Base-by-base conservation (phyloP, 1,139 yeast species). In the Meyerozyma guilliermondii region DNA sequence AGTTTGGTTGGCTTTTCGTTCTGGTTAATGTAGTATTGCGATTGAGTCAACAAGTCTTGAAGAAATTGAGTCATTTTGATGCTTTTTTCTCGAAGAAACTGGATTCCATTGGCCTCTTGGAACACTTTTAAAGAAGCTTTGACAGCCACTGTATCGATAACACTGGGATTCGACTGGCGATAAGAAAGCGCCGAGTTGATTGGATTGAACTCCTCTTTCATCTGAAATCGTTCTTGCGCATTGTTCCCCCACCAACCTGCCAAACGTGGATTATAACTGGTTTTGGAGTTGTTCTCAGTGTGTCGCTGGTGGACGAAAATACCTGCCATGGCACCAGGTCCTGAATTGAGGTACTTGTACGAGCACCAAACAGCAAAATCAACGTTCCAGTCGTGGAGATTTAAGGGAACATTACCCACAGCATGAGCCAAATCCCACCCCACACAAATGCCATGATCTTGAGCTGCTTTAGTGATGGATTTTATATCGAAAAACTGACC, bases 241-340 rank as follows among this genome's bases (percentile, higher is more conserved):
- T 85, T 80, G 57, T 87, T 89, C 0, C 97, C 97, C 97, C 98
- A 91, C 98, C 98, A 91, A 1, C 98, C 98, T 0, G 96, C 95
- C 43, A 87, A 68, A 49, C 97, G 70, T 1, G 95, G 85, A 30
- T 76, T 56, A 41, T 69, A 69, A 36, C 63, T 62, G 13, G 57
- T 49, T 22, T 54, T 56, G 41, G 64, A 53, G 55, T 56, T 66
- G 50, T 58, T 53, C 38, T 54, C 55, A n/a, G 78, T 71, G 56
- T 65, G 68, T 41, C 55, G 62, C 50, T 79, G 82, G 59, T 88
- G 80, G 23, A 89, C 83, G 55, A 79, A 89, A 22, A 87, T 74
- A 0, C 95, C 95, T 2, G 88, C 95, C 52, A 88, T 86, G 5
- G 83, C 89, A 35, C 97, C 98, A 0, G 97, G 97, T 0, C 98